phyloP scores from a whole-genome alignment of 495 filamentous ascomycete species.

The Jackrogersella minutella region DNA sequence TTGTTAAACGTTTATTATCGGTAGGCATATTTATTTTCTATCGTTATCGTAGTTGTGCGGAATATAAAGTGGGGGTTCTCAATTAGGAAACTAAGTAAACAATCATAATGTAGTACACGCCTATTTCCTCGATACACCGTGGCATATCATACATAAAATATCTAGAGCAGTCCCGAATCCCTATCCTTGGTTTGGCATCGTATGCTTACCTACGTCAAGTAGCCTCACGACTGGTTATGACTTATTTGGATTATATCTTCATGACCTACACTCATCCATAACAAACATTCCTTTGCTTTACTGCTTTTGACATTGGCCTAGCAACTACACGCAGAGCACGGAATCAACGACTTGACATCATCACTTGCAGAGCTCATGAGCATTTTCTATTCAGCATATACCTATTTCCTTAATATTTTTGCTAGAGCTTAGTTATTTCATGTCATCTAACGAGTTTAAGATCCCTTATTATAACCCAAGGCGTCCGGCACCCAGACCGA shows the following conservation, averaged over 20 bases:
- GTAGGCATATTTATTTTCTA: too few relatives aligned
- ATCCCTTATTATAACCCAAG: slow-evolving; percentile 29
- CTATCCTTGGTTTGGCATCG: background rate
- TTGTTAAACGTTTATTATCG: too few relatives aligned
- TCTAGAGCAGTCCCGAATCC: background rate
- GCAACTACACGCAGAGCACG: background rate
- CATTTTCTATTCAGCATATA: slow-evolving; percentile 12
- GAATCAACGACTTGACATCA: slow-evolving; percentile 5
- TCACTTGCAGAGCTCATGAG: background rate
- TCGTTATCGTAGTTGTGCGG: slow-evolving; percentile 5
- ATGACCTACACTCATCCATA: background rate
- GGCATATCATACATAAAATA: too few relatives aligned
- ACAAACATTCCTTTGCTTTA: slow-evolving; percentile 15
- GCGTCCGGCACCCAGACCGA: slow-evolving; percentile 19
- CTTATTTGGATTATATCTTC: slow-evolving; percentile 6
- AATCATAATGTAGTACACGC: slow-evolving; percentile 9
- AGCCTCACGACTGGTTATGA: too few relatives aligned
- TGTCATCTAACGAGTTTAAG: slow-evolving; percentile 19
- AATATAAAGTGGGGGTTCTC: slow-evolving; percentile 16
- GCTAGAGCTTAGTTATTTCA: slow-evolving; percentile 8
- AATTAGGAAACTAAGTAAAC: slow-evolving; percentile 45
- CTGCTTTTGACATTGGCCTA: background rate
- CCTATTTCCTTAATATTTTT: slow-evolving; percentile 11
- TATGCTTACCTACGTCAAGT: background rate
- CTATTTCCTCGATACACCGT: too few relatives aligned